Percentiles rank a stretch among this genome's conserved stretches.
Evolutionary conservation across 2,329 filamentous ascomycete genomes (phyloP).

Genomic region (Epichloe festucae): DNA sequence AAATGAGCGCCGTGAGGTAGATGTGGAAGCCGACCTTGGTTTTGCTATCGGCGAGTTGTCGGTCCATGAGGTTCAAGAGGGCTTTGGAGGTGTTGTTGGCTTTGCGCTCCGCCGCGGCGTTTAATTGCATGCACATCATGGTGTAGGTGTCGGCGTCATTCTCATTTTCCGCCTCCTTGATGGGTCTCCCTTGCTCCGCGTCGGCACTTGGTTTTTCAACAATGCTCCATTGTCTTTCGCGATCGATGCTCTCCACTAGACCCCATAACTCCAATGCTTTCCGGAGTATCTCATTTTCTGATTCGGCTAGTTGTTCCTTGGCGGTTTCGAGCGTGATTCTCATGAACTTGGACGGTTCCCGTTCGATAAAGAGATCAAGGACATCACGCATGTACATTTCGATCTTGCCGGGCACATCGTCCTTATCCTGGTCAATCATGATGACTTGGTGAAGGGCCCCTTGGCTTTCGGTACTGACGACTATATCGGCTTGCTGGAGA

Average conservation of each 20-base stretch:
- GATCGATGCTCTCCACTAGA: slow-evolving; percentile 51
- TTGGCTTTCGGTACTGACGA: slow-evolving; percentile 20
- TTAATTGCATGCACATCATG: slow-evolving; percentile 50
- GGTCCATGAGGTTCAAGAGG: slow-evolving; percentile 47
- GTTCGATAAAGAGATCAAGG: slow-evolving; percentile 42
- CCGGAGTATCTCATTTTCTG: slow-evolving; percentile 40
- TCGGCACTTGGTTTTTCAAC: slow-evolving; percentile 31
- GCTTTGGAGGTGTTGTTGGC: slow-evolving; percentile 45
- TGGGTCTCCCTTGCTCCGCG: slow-evolving; percentile 28
- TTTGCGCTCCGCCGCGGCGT: slow-evolving; percentile 50
- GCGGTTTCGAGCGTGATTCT: slow-evolving; percentile 44
- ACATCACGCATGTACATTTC: slow-evolving; percentile 48
- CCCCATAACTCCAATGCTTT: slow-evolving; percentile 52
- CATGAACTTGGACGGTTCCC: slow-evolving; percentile 48
- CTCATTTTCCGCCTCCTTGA: slow-evolving; percentile 35
- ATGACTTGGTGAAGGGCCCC: slow-evolving; percentile 24
- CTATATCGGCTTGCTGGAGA: slow-evolving; percentile 19
- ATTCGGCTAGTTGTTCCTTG: slow-evolving; percentile 29
- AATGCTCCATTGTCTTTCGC: slow-evolving; percentile 49
- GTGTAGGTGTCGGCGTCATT: slow-evolving; percentile 44
- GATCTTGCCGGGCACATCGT: slow-evolving; percentile 45
- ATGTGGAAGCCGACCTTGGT: slow-evolving; percentile 46
- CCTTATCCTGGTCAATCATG: slow-evolving; percentile 48
- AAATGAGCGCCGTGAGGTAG: slow-evolving; percentile 48
- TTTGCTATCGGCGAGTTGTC: slow-evolving; percentile 47